Percentiles rank a stretch among this genome's conserved stretches.
phyloP scores from a whole-genome alignment of 2,329 filamentous ascomycete species.

The Sporothrix inflata region DNA sequence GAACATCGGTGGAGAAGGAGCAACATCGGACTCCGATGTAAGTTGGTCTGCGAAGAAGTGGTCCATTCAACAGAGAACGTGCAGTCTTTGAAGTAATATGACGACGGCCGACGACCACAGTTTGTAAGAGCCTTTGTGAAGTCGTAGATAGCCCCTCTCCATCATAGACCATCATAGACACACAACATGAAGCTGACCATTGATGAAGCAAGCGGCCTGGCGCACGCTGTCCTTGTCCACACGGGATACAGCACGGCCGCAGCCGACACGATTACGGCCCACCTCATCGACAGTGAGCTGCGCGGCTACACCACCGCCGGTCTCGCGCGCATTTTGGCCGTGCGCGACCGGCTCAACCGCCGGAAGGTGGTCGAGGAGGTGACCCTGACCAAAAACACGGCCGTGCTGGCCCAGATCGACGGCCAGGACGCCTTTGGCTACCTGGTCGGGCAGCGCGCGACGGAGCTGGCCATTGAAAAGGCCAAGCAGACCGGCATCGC shows the following conservation, averaged over 20 bases:
- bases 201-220: not conserved
- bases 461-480: not conserved
- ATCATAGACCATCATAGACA: not conserved
- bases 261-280: not conserved
- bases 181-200: not conserved
- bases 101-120: no score
- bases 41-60: not conserved
- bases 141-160: no score
- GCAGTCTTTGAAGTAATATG: no score
- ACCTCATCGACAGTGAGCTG: conserved; percentile 7
- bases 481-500: not conserved
- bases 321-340: not conserved
- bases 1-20: not conserved
- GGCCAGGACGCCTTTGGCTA: conserved; percentile 5
- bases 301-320: not conserved
- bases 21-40: not conserved
- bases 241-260: not conserved
- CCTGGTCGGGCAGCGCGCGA: not conserved
- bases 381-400: not conserved
- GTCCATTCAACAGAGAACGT: no score
- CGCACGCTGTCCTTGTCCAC: not conserved
- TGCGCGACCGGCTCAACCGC: not conserved
- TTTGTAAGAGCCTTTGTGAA: no score
- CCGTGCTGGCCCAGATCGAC: conserved; percentile 2
- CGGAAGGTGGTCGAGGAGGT: not conserved